A percentile compares a stretch with the other conserved stretches of the same genome.
phyloP scores from a whole-genome alignment of 2,329 filamentous ascomycete species.

The Tolypocladium amazonense region DNA sequence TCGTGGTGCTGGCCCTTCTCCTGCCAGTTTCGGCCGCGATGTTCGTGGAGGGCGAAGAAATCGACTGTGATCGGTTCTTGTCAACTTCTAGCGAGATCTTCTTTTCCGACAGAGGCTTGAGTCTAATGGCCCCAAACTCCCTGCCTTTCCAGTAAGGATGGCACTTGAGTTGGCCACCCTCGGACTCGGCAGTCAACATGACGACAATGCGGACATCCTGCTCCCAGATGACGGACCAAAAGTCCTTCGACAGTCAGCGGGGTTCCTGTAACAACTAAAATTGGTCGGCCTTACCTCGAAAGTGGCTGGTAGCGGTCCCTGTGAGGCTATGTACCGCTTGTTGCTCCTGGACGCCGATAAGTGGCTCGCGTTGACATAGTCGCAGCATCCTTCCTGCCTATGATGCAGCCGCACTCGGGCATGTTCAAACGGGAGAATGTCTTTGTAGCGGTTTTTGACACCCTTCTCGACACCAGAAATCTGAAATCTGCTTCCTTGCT shows the following conservation, averaged over 20 bases:
- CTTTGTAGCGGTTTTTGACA: conserved; percentile 93
- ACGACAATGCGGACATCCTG: conserved; percentile 91
- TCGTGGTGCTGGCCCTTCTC: conserved; percentile 44
- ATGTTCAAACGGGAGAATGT: conserved; percentile 94
- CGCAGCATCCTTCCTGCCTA: conserved; percentile 58
- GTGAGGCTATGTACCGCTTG: conserved; percentile 91
- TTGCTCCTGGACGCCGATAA: conserved; percentile 71
- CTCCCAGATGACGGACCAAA: conserved; percentile 97
- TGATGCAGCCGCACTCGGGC: conserved; percentile 71
- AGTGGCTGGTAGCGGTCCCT: conserved; percentile 85
- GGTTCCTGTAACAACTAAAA: neutral
- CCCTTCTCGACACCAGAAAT: conserved; percentile 93
- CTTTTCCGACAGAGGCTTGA: conserved; percentile 72
- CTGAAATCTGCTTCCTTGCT: conserved; percentile 39
- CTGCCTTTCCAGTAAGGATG: conserved; percentile 83
- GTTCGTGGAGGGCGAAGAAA: conserved; percentile 11
- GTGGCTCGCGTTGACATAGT: conserved; percentile 93
- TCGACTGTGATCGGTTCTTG: conserved; percentile 33
- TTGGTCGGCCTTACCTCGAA: conserved; percentile 60
- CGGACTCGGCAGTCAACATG: conserved; percentile 89
- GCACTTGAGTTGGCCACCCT: conserved; percentile 89
- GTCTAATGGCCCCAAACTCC: conserved; percentile 65
- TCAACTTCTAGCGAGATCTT: conserved; percentile 67
- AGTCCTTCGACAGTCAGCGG: conserved; percentile 55
- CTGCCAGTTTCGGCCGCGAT: conserved; percentile 29